phyloP scores from a whole-genome alignment of 2,329 filamentous ascomycete genomes.

The Diaporthe citrichinensis region DNA sequence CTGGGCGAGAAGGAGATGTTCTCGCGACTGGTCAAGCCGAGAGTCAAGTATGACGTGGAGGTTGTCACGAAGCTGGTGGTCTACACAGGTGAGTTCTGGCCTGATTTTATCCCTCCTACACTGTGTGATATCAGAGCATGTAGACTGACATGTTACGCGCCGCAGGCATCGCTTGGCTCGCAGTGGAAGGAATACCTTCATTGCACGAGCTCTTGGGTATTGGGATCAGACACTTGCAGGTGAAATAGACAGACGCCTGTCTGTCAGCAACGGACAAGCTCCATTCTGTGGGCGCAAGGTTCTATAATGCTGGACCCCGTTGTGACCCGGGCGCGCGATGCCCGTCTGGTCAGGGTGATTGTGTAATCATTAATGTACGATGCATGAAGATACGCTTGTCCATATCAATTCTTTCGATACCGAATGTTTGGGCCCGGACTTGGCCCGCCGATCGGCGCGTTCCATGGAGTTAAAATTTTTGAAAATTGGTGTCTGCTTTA shows the following conservation, averaged over 20 bases:
- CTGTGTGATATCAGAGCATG: neutral
- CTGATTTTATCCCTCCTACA: neutral
- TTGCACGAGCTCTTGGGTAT: conserved; percentile 75
- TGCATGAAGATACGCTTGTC: conserved; percentile 31
- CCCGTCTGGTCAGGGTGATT: neutral
- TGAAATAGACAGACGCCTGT: conserved; percentile 26
- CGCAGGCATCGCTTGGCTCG: conserved; percentile 85
- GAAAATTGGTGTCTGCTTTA: too few relatives aligned
- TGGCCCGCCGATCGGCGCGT: neutral
- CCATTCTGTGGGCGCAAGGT: neutral
- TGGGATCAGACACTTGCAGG: conserved; percentile 58
- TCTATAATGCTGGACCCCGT: neutral
- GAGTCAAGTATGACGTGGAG: conserved; percentile 97
- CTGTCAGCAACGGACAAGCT: too few relatives aligned
- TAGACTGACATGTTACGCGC: neutral
- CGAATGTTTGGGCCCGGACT: neutral
- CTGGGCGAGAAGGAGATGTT: conserved; percentile 85
- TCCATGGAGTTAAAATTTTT: neutral
- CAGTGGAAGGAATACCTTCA: conserved; percentile 80
- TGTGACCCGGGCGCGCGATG: neutral
- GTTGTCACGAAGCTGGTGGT: conserved; percentile 97
- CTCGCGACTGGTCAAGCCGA: conserved; percentile 83
- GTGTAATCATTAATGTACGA: conserved; percentile 32
- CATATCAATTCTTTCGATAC: conserved; percentile 12
- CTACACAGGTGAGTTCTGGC: conserved; percentile 79